Conservation (phyloP, 73 alveolate species). For the Breviolum minutum region DNA sequence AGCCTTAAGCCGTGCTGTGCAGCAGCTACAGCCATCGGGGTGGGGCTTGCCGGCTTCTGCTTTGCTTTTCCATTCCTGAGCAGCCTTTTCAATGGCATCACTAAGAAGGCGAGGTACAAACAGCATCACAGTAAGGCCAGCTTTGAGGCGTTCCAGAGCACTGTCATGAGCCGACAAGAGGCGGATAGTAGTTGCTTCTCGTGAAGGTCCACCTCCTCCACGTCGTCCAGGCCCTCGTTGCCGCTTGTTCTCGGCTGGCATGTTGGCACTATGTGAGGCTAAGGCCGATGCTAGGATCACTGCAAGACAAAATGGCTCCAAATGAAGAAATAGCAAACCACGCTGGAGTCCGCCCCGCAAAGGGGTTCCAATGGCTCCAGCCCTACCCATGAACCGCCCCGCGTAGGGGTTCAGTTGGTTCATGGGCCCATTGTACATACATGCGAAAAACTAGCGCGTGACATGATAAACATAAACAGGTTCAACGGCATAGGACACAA, state of each 20-base stretch:
- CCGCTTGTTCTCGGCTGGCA: neutral
- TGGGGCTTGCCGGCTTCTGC: neutral
- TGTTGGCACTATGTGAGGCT: neutral
- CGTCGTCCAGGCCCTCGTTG: neutral
- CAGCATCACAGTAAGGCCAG: neutral
- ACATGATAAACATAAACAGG: neutral
- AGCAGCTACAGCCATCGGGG: neutral
- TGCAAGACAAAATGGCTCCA: neutral
- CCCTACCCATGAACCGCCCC: neutral
- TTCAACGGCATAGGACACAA: neutral
- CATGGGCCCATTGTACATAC: no score
- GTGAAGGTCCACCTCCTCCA: neutral
- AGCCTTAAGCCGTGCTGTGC: neutral
- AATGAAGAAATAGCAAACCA: neutral
- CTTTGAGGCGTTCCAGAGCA: neutral
- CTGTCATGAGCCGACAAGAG: neutral
- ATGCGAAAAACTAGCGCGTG: neutral
- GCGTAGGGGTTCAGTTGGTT: neutral
- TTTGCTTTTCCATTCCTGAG: neutral
- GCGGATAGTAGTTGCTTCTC: neutral
- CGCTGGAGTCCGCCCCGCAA: constrained; percentile 28
- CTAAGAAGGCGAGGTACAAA: neutral
- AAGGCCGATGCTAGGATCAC: neutral
- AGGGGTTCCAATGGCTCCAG: constrained; percentile 16
- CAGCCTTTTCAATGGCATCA: neutral